A percentile compares a stretch with the other conserved stretches of the same genome.
phyloP scores from a whole-genome alignment of 208 protist species.

The Leishmania martiniquensis region DNA sequence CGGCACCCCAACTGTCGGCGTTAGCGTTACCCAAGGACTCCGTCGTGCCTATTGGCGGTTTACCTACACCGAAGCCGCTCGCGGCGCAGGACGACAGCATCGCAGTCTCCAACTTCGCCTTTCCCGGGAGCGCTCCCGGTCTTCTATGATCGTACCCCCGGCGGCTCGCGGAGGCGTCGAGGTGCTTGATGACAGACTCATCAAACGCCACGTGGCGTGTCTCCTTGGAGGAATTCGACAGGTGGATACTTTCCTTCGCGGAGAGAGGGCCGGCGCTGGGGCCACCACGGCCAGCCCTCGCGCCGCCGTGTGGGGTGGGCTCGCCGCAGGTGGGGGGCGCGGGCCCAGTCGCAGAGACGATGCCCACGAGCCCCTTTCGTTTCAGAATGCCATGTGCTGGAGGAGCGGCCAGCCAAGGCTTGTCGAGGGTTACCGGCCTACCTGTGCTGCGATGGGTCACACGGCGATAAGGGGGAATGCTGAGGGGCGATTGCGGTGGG shows the following conservation, averaged over 20 bases:
- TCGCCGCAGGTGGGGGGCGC: not conserved
- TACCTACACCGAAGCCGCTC: not conserved
- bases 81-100: conserved; percentile 10
- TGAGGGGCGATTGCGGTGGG: not conserved
- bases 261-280: not conserved
- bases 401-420: conserved; percentile 1
- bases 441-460: too few relatives aligned
- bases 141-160: conserved; percentile 8
- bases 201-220: conserved; percentile 29
- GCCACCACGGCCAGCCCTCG: not conserved
- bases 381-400: conserved; percentile 12
- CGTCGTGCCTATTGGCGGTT: not conserved
- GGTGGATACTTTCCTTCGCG: not conserved
- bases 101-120: conserved; percentile 1
- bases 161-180: conserved; percentile 7
- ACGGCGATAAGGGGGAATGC: not conserved
- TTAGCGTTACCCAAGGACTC: conserved; percentile 12
- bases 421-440: not conserved
- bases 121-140: conserved; percentile 1
- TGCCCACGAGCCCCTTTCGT: not conserved
- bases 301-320: not conserved
- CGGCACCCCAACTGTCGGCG: conserved; percentile 41
- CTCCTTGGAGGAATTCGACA: not conserved
- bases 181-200: conserved; percentile 15
- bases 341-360: not conserved